Conservation (phyloP, 2,329 filamentous ascomycete species). For the Epichloe gansuensis region DNA sequence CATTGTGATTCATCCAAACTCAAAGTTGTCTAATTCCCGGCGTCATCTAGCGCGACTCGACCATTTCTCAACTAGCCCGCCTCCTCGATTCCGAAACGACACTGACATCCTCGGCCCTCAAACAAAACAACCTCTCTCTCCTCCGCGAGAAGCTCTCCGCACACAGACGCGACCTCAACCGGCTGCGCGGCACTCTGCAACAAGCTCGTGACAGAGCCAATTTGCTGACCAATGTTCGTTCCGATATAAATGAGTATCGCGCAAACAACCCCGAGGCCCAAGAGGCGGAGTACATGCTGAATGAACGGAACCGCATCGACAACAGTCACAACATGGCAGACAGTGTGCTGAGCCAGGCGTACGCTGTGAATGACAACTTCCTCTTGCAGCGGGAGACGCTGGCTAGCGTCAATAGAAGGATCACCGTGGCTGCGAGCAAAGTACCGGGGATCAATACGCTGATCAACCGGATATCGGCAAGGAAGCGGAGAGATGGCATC, state of each 20-base stretch:
- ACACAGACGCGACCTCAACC: slow-evolving; percentile 70
- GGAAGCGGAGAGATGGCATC: slow-evolving; percentile 88
- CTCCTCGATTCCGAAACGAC: slow-evolving; percentile 87
- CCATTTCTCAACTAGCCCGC: slow-evolving; percentile 71
- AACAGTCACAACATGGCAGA: slow-evolving; percentile 84
- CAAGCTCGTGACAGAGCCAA: slow-evolving; percentile 80
- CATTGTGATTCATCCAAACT: neutral
- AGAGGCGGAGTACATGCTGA: slow-evolving; percentile 95
- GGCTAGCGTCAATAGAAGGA: slow-evolving; percentile 78
- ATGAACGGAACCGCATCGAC: slow-evolving; percentile 75
- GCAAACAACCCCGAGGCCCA: slow-evolving; percentile 67
- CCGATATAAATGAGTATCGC: slow-evolving; percentile 84
- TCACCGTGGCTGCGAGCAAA: slow-evolving; percentile 78
- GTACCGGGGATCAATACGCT: slow-evolving; percentile 87
- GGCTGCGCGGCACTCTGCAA: slow-evolving; percentile 60
- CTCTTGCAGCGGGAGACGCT: slow-evolving; percentile 76
- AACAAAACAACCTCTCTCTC: slow-evolving; percentile 88
- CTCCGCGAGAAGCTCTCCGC: slow-evolving; percentile 83
- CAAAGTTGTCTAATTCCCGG: neutral
- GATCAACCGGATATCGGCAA: slow-evolving; percentile 84
- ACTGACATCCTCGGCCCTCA: slow-evolving; percentile 81
- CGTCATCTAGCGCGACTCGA: slow-evolving; percentile 55
- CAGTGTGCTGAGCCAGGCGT: slow-evolving; percentile 84
- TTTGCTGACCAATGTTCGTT: slow-evolving; percentile 78
- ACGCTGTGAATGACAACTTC: slow-evolving; percentile 92